phyloP scores from a whole-genome alignment of 2,329 filamentous ascomycete genomes.

The Aureobasidium mangrovei region DNA sequence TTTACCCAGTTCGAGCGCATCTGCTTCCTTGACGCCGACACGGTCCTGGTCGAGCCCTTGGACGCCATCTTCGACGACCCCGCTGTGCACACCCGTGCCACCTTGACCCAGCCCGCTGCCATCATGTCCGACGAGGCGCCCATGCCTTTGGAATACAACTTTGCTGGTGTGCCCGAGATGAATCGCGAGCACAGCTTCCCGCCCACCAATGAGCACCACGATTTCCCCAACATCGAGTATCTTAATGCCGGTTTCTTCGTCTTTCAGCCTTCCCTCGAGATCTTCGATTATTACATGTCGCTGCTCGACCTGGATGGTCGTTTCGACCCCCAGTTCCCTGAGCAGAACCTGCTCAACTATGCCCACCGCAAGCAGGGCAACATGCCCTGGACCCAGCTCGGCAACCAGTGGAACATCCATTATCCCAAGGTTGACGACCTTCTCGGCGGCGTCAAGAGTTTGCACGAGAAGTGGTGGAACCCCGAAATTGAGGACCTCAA shows the following conservation, averaged over 20 bases:
- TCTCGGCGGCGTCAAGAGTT: conserved; percentile 27
- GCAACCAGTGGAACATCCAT: conserved; percentile 32
- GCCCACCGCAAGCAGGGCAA: conserved; percentile 29
- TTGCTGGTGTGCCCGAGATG: conserved; percentile 26
- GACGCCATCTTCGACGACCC: conserved; percentile 29
- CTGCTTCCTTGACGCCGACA: conserved; percentile 30
- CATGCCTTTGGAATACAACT: conserved; percentile 26
- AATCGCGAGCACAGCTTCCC: conserved; percentile 26
- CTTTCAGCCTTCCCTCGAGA: conserved; percentile 21
- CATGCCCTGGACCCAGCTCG: conserved; percentile 34
- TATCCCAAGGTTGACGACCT: conserved; percentile 30
- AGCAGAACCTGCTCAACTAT: conserved; percentile 31
- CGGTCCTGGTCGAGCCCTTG: conserved; percentile 22
- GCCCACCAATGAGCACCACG: conserved; percentile 21
- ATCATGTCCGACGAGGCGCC: conserved; percentile 22
- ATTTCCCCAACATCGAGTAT: conserved; percentile 22
- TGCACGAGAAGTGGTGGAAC: conserved; percentile 36
- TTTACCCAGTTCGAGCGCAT: conserved; percentile 31
- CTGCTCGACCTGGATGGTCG: conserved; percentile 22
- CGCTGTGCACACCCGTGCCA: conserved; percentile 21
- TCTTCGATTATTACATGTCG: conserved; percentile 27
- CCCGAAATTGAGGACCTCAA: conserved; percentile 26
- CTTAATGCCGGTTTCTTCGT: conserved; percentile 31
- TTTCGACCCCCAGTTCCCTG: conserved; percentile 27
- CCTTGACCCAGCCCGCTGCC: conserved; percentile 17